Conservation (phyloP, 495 filamentous ascomycete species). For the Parathielavia hyrcaniae region DNA sequence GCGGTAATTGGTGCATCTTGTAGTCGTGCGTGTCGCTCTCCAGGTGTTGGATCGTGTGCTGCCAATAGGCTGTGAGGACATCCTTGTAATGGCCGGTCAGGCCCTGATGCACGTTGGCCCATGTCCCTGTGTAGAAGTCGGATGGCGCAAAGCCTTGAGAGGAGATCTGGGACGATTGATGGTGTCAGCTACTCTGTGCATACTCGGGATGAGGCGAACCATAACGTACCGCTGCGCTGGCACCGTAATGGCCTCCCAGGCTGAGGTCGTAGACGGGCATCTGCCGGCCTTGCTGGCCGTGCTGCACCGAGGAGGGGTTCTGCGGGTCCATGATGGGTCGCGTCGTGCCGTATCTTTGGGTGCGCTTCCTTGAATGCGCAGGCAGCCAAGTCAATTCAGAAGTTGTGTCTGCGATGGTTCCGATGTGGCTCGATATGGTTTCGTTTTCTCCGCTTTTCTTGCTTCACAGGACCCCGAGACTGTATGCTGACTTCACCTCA, state of each 20-base stretch:
- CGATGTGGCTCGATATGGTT: constrained; percentile 7
- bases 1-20: constrained; percentile 90
- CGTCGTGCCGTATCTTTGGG: neutral
- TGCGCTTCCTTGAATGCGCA: constrained; percentile 4
- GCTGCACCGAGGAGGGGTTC: constrained; percentile 37
- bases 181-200: neutral
- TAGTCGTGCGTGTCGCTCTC: constrained; percentile 96
- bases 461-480: constrained; percentile 3
- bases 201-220: neutral
- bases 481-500: neutral
- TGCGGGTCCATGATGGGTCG: constrained; percentile 43
- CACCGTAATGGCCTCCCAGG: constrained; percentile 86
- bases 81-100: constrained; percentile 89
- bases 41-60: constrained; percentile 90
- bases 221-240: constrained; percentile 68
- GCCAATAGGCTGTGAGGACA: constrained; percentile 97
- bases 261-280: constrained; percentile 67
- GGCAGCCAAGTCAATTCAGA: neutral
- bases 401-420: neutral
- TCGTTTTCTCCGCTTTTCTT: constrained; percentile 7
- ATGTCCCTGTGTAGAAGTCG: constrained; percentile 85
- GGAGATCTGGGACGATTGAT: constrained; percentile 32
- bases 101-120: constrained; percentile 97
- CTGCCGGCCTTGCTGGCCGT: constrained; percentile 39
- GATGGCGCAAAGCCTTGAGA: constrained; percentile 76